Base-by-base conservation (phyloP, 179 eudicot species). In the Pouteria campechiana region DNA sequence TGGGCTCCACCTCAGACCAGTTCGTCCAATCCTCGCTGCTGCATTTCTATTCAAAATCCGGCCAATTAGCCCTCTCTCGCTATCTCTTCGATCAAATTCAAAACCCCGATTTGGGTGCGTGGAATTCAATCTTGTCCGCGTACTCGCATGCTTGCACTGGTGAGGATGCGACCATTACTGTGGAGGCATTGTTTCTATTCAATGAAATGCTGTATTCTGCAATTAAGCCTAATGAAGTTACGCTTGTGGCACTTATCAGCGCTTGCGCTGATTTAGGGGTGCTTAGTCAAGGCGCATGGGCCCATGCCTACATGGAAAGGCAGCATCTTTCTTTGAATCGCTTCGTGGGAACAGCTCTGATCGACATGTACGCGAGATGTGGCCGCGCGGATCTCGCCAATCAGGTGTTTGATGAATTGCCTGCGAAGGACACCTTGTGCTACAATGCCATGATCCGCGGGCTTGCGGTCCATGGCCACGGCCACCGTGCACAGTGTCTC, bases 361-460 rank as follows among this genome's bases (percentile, higher is more conserved):
- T 89, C 50, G 77, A 67, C 25, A 78, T 85, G 93, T 84, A 78
- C 55, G 37, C 81, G 10, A 69, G 69, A 57, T 70, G 70, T 60
- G 73, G 81, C 24, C 76, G 61, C 50, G 57, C 84, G 69, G 63
- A 45, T 42, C 81, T 78, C 43, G 88, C 95, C 46, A 48, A 48
- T 32, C 52, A 47, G 44, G 49, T 81, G 38, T 85, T 75, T 37
- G 14, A 25, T 24, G 31, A 16, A 14, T 72, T 81, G 74, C 44
- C 28, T 10, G 78, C 73, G 32, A 60, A 50, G 54, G 95, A 85
- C 64, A 60, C 41, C 13, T 24, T 85, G 56, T 68, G 83, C 10
- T 81, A 83, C 85, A 78, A 76, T 54, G 78, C 93, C 16, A 72
- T 87, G 84, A 87, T 87, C 33, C 73, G 69, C 61, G 83, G 79